A percentile compares a stretch with the other conserved stretches of the same genome.
phyloP scores from a whole-genome alignment of 1,284 basidiomycete species.

The Fomitopsis schrenkii region DNA sequence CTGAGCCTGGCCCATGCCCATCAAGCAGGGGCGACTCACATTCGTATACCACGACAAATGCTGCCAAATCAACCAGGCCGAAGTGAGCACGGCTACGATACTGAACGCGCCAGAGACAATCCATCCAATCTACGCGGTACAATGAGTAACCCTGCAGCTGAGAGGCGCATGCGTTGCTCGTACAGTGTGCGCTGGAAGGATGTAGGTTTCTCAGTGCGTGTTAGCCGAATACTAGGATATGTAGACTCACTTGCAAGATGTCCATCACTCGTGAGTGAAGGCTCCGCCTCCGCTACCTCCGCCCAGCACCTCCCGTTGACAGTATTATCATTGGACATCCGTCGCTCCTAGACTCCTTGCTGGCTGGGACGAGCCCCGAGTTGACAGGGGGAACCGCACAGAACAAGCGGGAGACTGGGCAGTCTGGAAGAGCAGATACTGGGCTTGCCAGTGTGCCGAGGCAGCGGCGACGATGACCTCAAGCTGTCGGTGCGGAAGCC shows the following conservation, averaged over 20 bases:
- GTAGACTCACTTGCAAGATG: conserved; percentile 50
- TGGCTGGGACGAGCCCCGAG: too few relatives aligned
- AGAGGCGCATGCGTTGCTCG: conserved; percentile 2
- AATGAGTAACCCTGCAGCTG: background rate
- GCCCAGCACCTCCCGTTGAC: conserved; percentile 34
- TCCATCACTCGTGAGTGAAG: conserved; percentile 60
- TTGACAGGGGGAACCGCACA: too few relatives aligned
- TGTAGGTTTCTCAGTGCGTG: background rate
- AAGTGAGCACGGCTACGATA: conserved; percentile 47
- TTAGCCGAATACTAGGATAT: conserved; percentile 31
- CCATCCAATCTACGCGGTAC: conserved; percentile 61
- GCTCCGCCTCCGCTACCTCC: conserved; percentile 38
- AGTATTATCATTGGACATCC: conserved; percentile 20
- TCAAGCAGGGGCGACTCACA: conserved; percentile 30
- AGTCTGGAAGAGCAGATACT: too few relatives aligned
- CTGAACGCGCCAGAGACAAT: conserved; percentile 63
- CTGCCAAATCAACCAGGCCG: conserved; percentile 68
- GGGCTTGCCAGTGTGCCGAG: too few relatives aligned
- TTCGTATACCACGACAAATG: conserved; percentile 74
- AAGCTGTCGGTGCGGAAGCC: too few relatives aligned
- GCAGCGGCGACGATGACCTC: too few relatives aligned
- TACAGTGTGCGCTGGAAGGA: conserved; percentile 45
- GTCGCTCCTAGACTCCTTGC: background rate
- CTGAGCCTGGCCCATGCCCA: background rate
- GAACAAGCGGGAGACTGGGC: too few relatives aligned